Evolutionary conservation across 345 rosid species (phyloP).

Genomic region (Mallotus nudiflorus): DNA sequence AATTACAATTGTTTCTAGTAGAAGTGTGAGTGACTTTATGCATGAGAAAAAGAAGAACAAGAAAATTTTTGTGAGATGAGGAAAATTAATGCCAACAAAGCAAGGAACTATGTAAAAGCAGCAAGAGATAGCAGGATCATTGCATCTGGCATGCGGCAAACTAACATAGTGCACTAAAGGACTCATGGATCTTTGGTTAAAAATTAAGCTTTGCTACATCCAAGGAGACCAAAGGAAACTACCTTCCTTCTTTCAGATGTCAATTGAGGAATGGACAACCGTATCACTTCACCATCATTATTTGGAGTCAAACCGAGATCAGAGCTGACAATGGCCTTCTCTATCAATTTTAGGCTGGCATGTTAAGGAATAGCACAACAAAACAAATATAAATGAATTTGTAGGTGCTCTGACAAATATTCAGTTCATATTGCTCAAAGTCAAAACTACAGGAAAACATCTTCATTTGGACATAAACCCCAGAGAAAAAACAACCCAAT

Average conservation of each 20-base stretch:
- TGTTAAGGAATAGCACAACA: not conserved
- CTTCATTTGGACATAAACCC: not conserved
- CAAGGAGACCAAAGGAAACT: conserved; percentile 21
- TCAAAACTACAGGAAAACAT: not conserved
- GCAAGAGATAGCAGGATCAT: too few relatives aligned
- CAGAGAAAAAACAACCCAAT: not conserved
- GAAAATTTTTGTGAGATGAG: not conserved
- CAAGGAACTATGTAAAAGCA: not conserved
- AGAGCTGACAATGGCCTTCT: conserved; percentile 89
- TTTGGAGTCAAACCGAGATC: conserved; percentile 87
- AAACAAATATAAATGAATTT: conserved; percentile 3
- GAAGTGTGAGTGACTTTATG: not conserved
- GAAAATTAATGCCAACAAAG: not conserved
- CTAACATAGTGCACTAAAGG: not conserved
- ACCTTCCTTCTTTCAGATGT: conserved; percentile 96
- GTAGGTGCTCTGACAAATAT: not conserved
- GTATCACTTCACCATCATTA: conserved; percentile 91
- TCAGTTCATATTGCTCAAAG: conserved; percentile 3
- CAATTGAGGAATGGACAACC: conserved; percentile 79
- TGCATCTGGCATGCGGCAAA: too few relatives aligned
- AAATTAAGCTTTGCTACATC: not conserved
- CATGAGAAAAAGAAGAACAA: not conserved
- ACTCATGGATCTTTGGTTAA: not conserved
- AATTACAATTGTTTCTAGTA: not conserved
- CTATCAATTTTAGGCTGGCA: conserved; percentile 79